Conservation (phyloP, 225 moss, liverwort and hornwort genomes). For the Sphagnum contortum region DNA sequence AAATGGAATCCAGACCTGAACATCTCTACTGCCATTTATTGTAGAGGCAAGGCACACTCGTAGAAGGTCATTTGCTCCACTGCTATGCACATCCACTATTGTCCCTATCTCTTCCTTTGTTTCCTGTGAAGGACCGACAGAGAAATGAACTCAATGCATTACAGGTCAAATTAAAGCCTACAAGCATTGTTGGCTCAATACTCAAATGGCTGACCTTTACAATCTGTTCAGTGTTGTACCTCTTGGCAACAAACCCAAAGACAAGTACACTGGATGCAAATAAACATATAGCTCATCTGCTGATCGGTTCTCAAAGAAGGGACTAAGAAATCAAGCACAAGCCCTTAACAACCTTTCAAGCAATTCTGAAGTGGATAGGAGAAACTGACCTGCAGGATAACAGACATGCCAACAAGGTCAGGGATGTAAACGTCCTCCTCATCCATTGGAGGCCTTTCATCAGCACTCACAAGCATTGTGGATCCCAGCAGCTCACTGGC, state of each 20-base stretch:
- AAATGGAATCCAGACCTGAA: constrained; percentile 87
- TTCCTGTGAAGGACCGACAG: constrained; percentile 30
- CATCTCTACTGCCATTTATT: constrained; percentile 17
- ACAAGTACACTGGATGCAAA: too few species aligned
- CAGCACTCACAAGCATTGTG: constrained; percentile 65
- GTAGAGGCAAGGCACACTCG: constrained; percentile 44
- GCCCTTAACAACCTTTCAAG: too few species aligned
- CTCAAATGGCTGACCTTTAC: too few species aligned
- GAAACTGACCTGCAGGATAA: constrained; percentile 51
- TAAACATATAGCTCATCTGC: too few species aligned
- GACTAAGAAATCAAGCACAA: too few species aligned
- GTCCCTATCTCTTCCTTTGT: constrained; percentile 66
- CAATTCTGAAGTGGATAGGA: too few species aligned
- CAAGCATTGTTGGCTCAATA: too few species aligned
- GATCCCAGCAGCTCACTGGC: constrained; percentile 77
- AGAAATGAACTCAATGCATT: neutral
- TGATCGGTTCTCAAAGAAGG: too few species aligned
- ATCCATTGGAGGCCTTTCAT: constrained; percentile 54
- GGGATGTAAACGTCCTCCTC: constrained; percentile 77
- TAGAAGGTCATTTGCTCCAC: constrained; percentile 72
- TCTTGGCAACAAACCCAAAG: too few species aligned
- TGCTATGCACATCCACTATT: constrained; percentile 68
- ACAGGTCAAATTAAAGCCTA: neutral
- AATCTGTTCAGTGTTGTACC: too few species aligned
- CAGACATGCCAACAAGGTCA: constrained; percentile 83